A percentile compares a stretch with the other conserved stretches of the same genome.
Conservation (phyloP, 2,329 filamentous ascomycete species). For the Fusarium pseudonygamai region DNA sequence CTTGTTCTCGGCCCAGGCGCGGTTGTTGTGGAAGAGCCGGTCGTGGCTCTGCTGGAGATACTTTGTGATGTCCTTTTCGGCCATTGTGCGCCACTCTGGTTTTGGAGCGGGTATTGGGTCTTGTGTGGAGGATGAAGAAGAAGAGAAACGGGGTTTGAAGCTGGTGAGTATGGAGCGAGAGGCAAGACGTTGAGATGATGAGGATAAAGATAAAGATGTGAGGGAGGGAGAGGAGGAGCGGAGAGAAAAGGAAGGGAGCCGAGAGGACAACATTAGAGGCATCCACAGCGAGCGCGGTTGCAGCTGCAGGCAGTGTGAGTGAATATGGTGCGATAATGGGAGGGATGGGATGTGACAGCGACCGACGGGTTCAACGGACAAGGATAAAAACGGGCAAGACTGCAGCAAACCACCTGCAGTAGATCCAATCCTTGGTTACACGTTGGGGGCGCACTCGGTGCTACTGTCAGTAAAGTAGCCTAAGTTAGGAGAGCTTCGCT, state of each 20-base stretch:
- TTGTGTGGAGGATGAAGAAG: neutral
- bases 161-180: neutral
- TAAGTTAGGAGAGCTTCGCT: neutral
- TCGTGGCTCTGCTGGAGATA: slow-evolving; percentile 73
- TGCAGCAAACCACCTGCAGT: slow-evolving; percentile 23
- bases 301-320: neutral
- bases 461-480: neutral
- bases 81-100: slow-evolving; percentile 44
- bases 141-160: slow-evolving; percentile 19
- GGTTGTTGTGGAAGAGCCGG: slow-evolving; percentile 75
- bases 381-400: slow-evolving; percentile 12
- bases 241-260: slow-evolving; percentile 28
- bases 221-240: slow-evolving; percentile 13
- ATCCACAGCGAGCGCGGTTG: slow-evolving; percentile 17
- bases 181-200: neutral
- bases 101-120: slow-evolving; percentile 7
- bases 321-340: slow-evolving; percentile 22
- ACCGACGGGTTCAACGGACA: neutral
- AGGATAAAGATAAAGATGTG: slow-evolving; percentile 18
- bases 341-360: slow-evolving; percentile 7
- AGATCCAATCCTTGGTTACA: neutral
- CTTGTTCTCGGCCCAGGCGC: slow-evolving; percentile 71
- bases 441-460: slow-evolving; percentile 7
- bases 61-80: slow-evolving; percentile 55
- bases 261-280: slow-evolving; percentile 40